These are phyloP conservation scores for Sporisorium exsertum DNA, from an alignment of 1,284 basidiomycete species.

Conservation along the genomic window DNA sequence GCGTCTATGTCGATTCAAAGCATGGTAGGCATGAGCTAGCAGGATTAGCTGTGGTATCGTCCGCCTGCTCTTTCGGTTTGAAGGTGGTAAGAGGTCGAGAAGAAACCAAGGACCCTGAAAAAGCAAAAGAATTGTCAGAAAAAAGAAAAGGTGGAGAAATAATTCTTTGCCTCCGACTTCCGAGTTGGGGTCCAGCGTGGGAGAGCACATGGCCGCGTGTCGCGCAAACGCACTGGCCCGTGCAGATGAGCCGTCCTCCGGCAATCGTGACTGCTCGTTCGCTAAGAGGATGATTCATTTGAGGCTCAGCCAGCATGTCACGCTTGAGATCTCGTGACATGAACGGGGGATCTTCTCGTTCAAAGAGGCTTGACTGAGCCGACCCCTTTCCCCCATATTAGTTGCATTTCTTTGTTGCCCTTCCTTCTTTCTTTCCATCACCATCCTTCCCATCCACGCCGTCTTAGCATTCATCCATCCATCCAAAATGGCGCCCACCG, in stretches of 20 bases:
- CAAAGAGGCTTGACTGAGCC: constrained; percentile 1
- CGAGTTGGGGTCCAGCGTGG: no score
- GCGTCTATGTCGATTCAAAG: not conserved
- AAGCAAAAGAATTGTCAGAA: not conserved
- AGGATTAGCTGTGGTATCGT: not conserved
- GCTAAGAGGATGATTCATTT: constrained; percentile 9
- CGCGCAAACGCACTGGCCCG: constrained; percentile 16
- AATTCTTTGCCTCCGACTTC: constrained; percentile 12
- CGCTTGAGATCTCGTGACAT: not conserved
- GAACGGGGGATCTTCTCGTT: not conserved
- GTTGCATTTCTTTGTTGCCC: no score
- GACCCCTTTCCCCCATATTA: not conserved
- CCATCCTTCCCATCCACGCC: not conserved
- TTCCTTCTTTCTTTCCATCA: not conserved
- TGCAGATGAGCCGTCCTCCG: constrained; percentile 7
- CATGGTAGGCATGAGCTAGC: not conserved
- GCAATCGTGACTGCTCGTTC: not conserved
- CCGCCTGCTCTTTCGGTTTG: not conserved
- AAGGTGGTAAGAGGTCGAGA: not conserved
- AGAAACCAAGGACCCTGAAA: constrained; percentile 3
- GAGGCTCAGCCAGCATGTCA: not conserved
- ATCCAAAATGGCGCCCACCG: constrained; percentile 46
- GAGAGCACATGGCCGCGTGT: no score
- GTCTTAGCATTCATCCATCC: no score
- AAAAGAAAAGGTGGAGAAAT: constrained; percentile 11